Conservation (phyloP, 116 monocot species). For the Trichopus zeylanicus region DNA sequence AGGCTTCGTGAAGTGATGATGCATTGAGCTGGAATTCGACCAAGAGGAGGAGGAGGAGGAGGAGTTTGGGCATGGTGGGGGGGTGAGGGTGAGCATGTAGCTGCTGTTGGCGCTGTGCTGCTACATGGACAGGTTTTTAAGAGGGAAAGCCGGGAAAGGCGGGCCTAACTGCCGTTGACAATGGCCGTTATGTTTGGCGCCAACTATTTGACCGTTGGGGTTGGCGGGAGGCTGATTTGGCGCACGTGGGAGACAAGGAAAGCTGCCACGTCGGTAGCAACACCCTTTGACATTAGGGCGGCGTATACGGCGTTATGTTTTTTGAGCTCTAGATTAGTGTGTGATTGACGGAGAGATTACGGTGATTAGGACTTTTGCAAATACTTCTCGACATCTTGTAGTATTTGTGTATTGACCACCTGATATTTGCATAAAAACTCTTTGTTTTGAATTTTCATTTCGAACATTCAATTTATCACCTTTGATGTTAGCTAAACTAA, state of each 20-base stretch:
- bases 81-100: neutral
- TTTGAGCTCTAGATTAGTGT: too few relatives aligned
- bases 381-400: too few relatives aligned
- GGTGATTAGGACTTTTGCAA: too few relatives aligned
- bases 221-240: neutral
- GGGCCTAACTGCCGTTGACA: slow-evolving; percentile 50
- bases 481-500: too few relatives aligned
- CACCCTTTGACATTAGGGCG: neutral
- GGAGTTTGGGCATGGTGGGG: slow-evolving; percentile 13
- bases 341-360: too few relatives aligned
- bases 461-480: too few relatives aligned
- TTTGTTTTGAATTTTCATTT: too few relatives aligned
- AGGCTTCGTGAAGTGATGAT: neutral
- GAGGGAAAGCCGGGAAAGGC: slow-evolving; percentile 5
- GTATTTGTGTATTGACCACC: too few relatives aligned
- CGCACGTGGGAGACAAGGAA: neutral
- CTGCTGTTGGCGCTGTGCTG: neutral
- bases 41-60: slow-evolving; percentile 1
- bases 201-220: neutral
- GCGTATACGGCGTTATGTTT: neutral
- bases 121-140: slow-evolving; percentile 34
- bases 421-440: too few relatives aligned
- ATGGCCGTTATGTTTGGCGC: slow-evolving; percentile 35
- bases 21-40: neutral
- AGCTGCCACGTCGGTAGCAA: neutral